Conservation (phyloP, 768 basidiomycete species). For the Lactarius deliciosus region DNA sequence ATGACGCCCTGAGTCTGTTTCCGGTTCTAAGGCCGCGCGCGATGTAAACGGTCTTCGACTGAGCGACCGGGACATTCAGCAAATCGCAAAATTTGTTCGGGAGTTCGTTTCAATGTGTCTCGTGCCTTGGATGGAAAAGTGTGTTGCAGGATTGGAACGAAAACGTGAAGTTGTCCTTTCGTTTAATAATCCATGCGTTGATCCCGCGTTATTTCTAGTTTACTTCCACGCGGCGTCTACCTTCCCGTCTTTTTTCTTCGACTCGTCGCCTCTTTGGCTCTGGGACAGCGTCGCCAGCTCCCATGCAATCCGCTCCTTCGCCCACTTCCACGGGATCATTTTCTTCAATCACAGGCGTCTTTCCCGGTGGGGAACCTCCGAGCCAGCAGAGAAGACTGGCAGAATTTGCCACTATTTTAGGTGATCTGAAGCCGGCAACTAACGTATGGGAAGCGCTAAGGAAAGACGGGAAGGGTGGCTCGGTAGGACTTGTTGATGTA, state of each 20-base stretch:
- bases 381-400: slow-evolving; percentile 85
- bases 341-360: slow-evolving; percentile 34
- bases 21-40: slow-evolving; percentile 36
- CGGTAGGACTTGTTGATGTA: slow-evolving; percentile 49
- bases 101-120: slow-evolving; percentile 90
- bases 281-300: slow-evolving; percentile 39
- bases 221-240: slow-evolving; percentile 72
- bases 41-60: slow-evolving; percentile 45
- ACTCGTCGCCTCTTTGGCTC: slow-evolving; percentile 82
- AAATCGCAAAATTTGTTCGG: slow-evolving; percentile 73
- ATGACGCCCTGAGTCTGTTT: slow-evolving; percentile 2
- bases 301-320: slow-evolving; percentile 42
- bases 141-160: slow-evolving; percentile 95
- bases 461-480: slow-evolving; percentile 86
- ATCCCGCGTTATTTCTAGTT: slow-evolving; percentile 43
- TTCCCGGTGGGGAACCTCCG: slow-evolving; percentile 36
- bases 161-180: slow-evolving; percentile 44
- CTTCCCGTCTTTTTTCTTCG: slow-evolving; percentile 82
- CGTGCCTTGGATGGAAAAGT: slow-evolving; percentile 96
- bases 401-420: slow-evolving; percentile 91
- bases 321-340: slow-evolving; percentile 41
- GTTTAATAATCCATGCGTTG: background rate
- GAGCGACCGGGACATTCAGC: slow-evolving; percentile 70
- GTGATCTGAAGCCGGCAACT: slow-evolving; percentile 84
- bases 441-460: slow-evolving; percentile 83